Evolutionary conservation across 2,329 filamentous ascomycete genomes (phyloP).

Genomic region (Penicillium fuscoglaucum): DNA sequence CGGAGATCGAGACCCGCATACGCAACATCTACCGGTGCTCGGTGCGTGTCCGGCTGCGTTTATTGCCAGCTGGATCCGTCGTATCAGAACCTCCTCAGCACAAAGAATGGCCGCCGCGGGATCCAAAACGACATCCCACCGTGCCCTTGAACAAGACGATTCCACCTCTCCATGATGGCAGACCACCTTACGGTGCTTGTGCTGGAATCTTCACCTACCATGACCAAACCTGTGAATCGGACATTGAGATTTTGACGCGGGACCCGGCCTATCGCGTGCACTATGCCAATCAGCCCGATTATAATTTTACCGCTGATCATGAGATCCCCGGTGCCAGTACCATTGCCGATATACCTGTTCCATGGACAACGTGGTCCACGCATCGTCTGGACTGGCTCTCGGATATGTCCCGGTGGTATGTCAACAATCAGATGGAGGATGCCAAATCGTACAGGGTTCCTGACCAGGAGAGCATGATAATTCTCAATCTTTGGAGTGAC

Average conservation of each 20-base stretch:
- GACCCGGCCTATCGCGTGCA: slow-evolving; percentile 47
- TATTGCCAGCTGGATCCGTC: slow-evolving; percentile 31
- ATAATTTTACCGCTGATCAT: slow-evolving; percentile 35
- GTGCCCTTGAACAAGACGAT: neutral
- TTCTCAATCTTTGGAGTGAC: slow-evolving; percentile 48
- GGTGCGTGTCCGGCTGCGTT: slow-evolving; percentile 49
- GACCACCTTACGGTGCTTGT: slow-evolving; percentile 49
- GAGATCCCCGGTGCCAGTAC: slow-evolving; percentile 38
- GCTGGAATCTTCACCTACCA: slow-evolving; percentile 55
- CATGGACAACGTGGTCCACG: slow-evolving; percentile 44
- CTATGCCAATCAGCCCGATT: slow-evolving; percentile 47
- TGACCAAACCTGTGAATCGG: slow-evolving; percentile 50
- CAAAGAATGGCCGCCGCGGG: slow-evolving; percentile 4
- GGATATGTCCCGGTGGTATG: slow-evolving; percentile 40
- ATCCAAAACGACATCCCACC: slow-evolving; percentile 2
- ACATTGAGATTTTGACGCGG: slow-evolving; percentile 55
- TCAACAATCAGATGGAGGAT: slow-evolving; percentile 33
- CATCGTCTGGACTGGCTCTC: slow-evolving; percentile 46
- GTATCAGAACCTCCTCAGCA: slow-evolving; percentile 14
- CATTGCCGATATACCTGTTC: slow-evolving; percentile 30
- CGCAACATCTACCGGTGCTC: slow-evolving; percentile 51
- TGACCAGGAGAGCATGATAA: slow-evolving; percentile 37
- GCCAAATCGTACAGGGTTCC: slow-evolving; percentile 41
- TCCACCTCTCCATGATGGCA: neutral
- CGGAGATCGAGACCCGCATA: slow-evolving; percentile 50